Evolutionary conservation across 1,284 basidiomycete genomes (phyloP).

Genomic region (Cryptococcus depauperatus): DNA sequence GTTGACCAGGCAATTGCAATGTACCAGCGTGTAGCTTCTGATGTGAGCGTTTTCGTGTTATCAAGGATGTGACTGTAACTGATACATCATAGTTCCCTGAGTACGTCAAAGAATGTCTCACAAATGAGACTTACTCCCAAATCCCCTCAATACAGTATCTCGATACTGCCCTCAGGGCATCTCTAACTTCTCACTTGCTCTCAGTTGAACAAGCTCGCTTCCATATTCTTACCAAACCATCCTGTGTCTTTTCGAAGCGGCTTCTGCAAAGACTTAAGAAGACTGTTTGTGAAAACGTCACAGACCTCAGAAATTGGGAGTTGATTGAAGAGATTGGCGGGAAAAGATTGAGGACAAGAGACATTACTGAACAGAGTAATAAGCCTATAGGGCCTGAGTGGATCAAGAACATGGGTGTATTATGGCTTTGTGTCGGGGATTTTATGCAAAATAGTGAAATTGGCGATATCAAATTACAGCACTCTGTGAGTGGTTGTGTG

Average conservation of each 20-base stretch:
- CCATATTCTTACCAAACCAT: conserved; percentile 5
- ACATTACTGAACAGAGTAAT: conserved; percentile 10
- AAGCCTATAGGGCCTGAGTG: conserved; percentile 6
- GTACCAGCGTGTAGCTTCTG: conserved; percentile 1
- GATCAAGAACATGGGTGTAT: conserved; percentile 11
- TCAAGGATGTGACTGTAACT: background rate
- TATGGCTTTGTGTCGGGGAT: conserved; percentile 2
- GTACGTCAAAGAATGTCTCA: conserved; percentile 31
- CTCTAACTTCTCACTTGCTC: conserved; percentile 15
- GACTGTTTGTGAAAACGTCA: background rate
- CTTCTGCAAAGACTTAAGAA: background rate
- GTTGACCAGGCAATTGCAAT: background rate
- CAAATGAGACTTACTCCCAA: conserved; percentile 32
- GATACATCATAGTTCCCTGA: conserved; percentile 24
- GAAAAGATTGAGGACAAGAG: conserved; percentile 5
- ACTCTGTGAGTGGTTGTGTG: background rate
- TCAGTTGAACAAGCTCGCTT: conserved; percentile 21
- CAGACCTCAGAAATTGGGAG: conserved; percentile 26
- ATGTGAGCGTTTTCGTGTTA: background rate
- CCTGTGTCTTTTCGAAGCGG: background rate
- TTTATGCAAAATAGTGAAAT: conserved; percentile 5
- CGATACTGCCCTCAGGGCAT: conserved; percentile 12
- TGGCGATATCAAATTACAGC: background rate
- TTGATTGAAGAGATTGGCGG: conserved; percentile 21
- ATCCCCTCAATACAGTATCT: conserved; percentile 27